Evolutionary conservation across 192 early-diverging fungal species (phyloP).

Genomic region (Oehlia diaphana): DNA sequence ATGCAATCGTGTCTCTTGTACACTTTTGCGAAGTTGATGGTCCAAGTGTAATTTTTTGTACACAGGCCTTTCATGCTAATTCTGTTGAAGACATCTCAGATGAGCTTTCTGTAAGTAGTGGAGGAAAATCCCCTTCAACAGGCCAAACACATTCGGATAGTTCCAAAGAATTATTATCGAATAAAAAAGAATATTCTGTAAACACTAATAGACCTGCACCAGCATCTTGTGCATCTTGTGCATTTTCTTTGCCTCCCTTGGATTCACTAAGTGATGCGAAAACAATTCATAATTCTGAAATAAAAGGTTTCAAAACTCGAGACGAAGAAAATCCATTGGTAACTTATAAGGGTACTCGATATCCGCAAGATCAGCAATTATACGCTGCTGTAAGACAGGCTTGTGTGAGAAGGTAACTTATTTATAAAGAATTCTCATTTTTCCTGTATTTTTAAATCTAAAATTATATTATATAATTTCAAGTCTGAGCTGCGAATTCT

Average conservation of each 20-base stretch:
- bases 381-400: constrained; percentile 45
- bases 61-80: constrained; percentile 41
- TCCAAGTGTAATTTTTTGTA: constrained; percentile 46
- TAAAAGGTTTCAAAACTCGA: constrained; percentile 35
- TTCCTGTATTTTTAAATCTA: background rate
- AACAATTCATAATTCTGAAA: constrained; percentile 15
- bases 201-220: background rate
- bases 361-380: constrained; percentile 41
- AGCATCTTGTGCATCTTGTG: constrained; percentile 25
- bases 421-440: background rate
- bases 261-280: background rate
- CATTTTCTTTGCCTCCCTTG: constrained; percentile 9
- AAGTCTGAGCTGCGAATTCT: constrained; percentile 65
- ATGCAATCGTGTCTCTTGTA: constrained; percentile 45
- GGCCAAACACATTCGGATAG: background rate
- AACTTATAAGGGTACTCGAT: constrained; percentile 40
- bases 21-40: constrained; percentile 50
- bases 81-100: constrained; percentile 22
- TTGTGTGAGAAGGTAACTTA: constrained; percentile 44
- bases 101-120: constrained; percentile 7
- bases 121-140: background rate
- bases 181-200: constrained; percentile 5
- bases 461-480: background rate
- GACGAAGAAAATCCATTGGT: constrained; percentile 43
- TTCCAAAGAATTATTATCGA: background rate